Percentiles rank a stretch among this genome's conserved stretches.
Evolutionary conservation across 371 early-diverging fungal genomes (phyloP).

Genomic region (Neoconidiobolus thromboides): DNA sequence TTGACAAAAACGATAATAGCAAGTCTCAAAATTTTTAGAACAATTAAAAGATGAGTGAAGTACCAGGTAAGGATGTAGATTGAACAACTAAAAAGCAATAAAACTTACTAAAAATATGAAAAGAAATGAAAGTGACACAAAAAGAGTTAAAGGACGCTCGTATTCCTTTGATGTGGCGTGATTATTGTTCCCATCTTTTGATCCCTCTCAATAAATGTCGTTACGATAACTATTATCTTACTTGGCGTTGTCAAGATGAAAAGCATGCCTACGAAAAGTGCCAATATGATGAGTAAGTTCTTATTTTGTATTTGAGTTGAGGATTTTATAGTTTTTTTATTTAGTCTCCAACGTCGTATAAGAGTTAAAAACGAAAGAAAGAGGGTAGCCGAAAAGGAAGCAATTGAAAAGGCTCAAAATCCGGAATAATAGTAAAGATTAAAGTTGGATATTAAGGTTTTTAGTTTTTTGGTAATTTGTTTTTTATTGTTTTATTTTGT

Average conservation of each 20-base stretch:
- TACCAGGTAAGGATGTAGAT: no score
- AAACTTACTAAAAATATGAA: background rate
- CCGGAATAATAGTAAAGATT: background rate
- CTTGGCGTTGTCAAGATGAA: constrained; percentile 86
- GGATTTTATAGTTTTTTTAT: background rate
- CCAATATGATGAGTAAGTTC: constrained; percentile 63
- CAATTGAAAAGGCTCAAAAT: constrained; percentile 6
- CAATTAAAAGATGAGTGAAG: no score
- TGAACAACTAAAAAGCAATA: no score
- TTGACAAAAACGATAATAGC: no score
- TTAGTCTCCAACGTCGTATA: constrained; percentile 36
- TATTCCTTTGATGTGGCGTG: constrained; percentile 75
- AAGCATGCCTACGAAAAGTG: constrained; percentile 82
- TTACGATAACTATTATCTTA: constrained; percentile 59
- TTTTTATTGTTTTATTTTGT: no score
- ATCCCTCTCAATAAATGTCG: constrained; percentile 84
- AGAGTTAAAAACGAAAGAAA: constrained; percentile 25
- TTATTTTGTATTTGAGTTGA: background rate
- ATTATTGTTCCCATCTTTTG: constrained; percentile 82
- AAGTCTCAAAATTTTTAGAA: no score
- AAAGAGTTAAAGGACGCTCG: constrained; percentile 66
- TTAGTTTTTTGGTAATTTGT: no score
- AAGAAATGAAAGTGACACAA: constrained; percentile 68
- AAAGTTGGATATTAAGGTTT: no score
- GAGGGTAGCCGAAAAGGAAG: constrained; percentile 17